Conservation (phyloP, 495 filamentous ascomycete species). For the Halenospora varia region DNA sequence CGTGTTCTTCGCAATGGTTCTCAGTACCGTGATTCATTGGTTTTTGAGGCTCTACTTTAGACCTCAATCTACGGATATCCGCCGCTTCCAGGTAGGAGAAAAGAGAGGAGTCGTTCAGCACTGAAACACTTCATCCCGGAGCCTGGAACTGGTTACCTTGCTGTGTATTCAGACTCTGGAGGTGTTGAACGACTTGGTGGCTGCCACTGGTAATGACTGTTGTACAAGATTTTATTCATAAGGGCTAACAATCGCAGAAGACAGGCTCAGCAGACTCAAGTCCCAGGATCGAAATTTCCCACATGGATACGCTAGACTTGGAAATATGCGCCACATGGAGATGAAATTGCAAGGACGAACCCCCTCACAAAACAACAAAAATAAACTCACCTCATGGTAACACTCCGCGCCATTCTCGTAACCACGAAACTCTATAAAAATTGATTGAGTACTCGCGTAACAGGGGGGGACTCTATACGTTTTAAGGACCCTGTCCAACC, state of each 20-base stretch:
- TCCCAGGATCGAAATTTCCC: too few relatives aligned
- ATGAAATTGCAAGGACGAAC: too few relatives aligned
- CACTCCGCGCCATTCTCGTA: too few relatives aligned
- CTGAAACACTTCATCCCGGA: not conserved
- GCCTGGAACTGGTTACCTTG: not conserved
- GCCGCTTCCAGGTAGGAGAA: conserved; percentile 7
- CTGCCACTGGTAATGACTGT: not conserved
- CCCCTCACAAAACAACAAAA: too few relatives aligned
- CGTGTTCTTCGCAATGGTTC: conserved; percentile 37
- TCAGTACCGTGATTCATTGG: conserved; percentile 24
- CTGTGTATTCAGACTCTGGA: not conserved
- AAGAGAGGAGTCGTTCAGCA: conserved; percentile 1
- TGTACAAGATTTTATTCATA: not conserved
- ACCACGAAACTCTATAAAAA: too few relatives aligned
- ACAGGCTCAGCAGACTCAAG: too few relatives aligned
- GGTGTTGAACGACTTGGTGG: not conserved
- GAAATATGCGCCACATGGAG: too few relatives aligned
- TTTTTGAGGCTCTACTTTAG: conserved; percentile 1
- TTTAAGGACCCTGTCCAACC: too few relatives aligned
- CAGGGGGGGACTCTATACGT: not conserved
- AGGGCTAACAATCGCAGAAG: not conserved
- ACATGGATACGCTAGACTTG: too few relatives aligned
- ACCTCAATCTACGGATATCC: not conserved
- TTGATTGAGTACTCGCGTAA: not conserved
- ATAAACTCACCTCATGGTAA: too few relatives aligned